These are phyloP conservation scores for Dendrocalamus sinicus DNA, from an alignment of 176 grass and related monocot species.

Conservation along the genomic window DNA sequence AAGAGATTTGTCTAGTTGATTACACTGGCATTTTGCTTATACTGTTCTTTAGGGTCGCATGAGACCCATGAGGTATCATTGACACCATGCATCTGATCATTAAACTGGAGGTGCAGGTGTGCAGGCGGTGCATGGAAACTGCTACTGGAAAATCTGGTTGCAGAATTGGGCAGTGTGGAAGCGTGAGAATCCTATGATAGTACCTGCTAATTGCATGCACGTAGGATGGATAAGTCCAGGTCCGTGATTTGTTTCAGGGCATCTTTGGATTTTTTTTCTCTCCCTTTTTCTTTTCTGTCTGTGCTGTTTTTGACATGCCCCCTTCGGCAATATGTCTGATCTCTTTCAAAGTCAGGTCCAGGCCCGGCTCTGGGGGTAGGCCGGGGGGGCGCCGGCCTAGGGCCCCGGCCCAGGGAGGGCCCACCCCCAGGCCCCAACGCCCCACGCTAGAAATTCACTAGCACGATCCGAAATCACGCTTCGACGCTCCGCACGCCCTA, in stretches of 20 bases:
- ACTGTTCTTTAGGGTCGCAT: slow-evolving; percentile 35
- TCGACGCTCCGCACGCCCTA: no score
- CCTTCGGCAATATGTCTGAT: slow-evolving; percentile 12
- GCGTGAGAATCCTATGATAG: slow-evolving; percentile 28
- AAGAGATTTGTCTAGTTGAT: slow-evolving; percentile 11
- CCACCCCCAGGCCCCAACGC: no score
- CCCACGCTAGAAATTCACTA: no score
- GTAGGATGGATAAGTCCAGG: slow-evolving; percentile 3
- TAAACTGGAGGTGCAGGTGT: slow-evolving; percentile 26
- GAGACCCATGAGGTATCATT: slow-evolving; percentile 39
- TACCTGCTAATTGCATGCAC: slow-evolving; percentile 25
- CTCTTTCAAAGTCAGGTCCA: slow-evolving; percentile 30
- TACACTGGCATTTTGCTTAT: background rate
- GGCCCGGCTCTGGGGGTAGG: no score
- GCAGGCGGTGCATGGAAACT: slow-evolving; percentile 46
- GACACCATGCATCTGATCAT: slow-evolving; percentile 30
- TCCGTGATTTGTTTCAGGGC: slow-evolving; percentile 31
- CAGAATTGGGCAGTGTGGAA: slow-evolving; percentile 44
- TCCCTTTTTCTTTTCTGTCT: background rate
- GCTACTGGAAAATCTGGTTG: slow-evolving; percentile 40
- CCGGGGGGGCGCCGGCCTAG: no score
- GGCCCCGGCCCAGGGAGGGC: no score
- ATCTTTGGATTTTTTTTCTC: slow-evolving; percentile 45
- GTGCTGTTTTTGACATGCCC: slow-evolving; percentile 13
- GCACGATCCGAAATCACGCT: no score